Evolutionary conservation across 805 yeast species (phyloP), one percentile per base, ranked within the genome.

Genomic region (Hanseniaspora hatyaiensis): DNA sequence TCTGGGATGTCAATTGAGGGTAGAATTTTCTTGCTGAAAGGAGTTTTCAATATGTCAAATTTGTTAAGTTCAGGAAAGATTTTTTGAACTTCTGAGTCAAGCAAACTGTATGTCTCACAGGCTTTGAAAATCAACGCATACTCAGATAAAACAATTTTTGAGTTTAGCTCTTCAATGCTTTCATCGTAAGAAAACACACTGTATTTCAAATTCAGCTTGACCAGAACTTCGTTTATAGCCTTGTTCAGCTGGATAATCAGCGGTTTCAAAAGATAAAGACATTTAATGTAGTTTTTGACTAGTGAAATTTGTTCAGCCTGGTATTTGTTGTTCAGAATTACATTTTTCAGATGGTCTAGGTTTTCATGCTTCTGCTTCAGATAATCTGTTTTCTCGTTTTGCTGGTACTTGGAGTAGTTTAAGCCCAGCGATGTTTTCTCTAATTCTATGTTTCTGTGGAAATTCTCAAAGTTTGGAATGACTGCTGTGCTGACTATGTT

Each of bases 1-100:
- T 85, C 94, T 0, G 96, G 95, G 13, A 87, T 70, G 49, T 85
- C 94, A 9, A 82, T 69, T 0, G 94, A 78, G 0, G 98, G 98
- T 15, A 89, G 89, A 56, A 82, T 83, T 38, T 71, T 77, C 42
- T 78, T 72, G 1, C 94, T 89, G 61, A 81, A 87, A 47, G 74
- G 68, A 16, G 95, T 88, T 13, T 63, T 66, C 13, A 82, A 59
- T 5, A 73, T 55, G 1, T 68, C 41, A 30, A 34, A 43, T 13
- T 34, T 43, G 18, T 34, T 37, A 18, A 34, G 23, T 15, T 43
- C 41, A 8, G 47, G 47, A 30, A 43, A 43, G 6, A 29, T 19
- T 15, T 43, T 43, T 8, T 20, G 20, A 28, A 43, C 40, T 34
- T 43, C 47, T 3, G 3, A 6, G 15, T 43, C 47, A 9, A 43